phyloP scores from a whole-genome alignment of 169 alveolate genomes.

The Plasmodium knowlesi region DNA sequence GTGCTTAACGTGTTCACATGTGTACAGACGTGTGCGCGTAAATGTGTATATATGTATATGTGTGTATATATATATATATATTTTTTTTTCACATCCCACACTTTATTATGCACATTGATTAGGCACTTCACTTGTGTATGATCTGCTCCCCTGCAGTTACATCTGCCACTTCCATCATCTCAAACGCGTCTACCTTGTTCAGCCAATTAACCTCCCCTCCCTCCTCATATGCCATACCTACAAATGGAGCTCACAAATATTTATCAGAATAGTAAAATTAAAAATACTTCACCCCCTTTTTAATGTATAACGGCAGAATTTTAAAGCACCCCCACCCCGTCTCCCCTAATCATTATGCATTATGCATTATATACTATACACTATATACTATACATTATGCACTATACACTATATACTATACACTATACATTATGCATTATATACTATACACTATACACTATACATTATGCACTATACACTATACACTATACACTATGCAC shows the following conservation, averaged over 20 bases:
- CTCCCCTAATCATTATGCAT: neutral
- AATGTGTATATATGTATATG: neutral
- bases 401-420: neutral
- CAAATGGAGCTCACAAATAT: neutral
- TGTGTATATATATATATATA: too few relatives aligned
- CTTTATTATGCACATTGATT: neutral
- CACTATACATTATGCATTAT: neutral
- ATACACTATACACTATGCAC: neutral
- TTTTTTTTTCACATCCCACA: neutral
- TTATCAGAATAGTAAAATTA: conserved; percentile 21
- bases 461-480: neutral
- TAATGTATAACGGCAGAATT: conserved; percentile 12
- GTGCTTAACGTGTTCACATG: neutral
- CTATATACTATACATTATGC: too few relatives aligned
- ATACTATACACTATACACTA: too few relatives aligned
- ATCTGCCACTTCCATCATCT: neutral
- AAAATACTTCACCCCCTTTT: conserved; percentile 1
- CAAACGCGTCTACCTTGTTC: neutral
- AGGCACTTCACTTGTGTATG: neutral
- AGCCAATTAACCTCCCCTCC: neutral
- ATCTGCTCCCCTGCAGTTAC: neutral
- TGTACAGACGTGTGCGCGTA: neutral
- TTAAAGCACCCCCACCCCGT: neutral
- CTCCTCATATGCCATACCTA: neutral
- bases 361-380: neutral